Conservation (phyloP, 805 yeast genomes). For the Pichia manshurica region DNA sequence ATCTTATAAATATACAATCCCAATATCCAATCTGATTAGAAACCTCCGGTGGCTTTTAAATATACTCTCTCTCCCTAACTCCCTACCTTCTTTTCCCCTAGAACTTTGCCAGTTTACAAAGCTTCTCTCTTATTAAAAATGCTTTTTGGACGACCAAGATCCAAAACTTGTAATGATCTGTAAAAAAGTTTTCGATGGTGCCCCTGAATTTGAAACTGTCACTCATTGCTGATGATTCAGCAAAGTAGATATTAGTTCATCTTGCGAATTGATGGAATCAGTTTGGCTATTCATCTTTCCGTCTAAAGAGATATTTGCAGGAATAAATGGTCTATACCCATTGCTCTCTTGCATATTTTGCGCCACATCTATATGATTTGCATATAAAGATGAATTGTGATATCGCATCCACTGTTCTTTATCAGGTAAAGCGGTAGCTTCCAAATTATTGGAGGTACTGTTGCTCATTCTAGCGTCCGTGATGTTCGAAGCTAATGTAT, state of each 20-base stretch:
- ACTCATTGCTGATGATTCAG: neutral
- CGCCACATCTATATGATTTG: neutral
- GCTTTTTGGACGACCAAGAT: too few species aligned
- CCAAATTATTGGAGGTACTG: neutral
- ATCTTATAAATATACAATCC: too few species aligned
- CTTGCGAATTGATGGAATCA: neutral
- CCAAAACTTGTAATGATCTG: too few species aligned
- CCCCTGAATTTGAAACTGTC: too few species aligned
- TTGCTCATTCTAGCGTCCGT: neutral
- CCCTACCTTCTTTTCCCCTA: too few species aligned
- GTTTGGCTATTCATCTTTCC: neutral
- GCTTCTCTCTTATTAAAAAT: too few species aligned
- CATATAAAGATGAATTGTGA: neutral
- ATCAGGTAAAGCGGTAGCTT: neutral
- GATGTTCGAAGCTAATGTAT: neutral
- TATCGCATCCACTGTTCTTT: slow-evolving; percentile 4
- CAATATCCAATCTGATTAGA: too few species aligned
- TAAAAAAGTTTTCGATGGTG: too few species aligned
- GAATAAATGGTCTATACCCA: neutral
- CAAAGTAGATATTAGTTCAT: neutral
- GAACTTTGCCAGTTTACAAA: too few species aligned
- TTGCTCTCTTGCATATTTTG: neutral
- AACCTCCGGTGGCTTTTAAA: too few species aligned
- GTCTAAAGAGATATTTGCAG: too few species aligned
- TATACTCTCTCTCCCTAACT: too few species aligned